Evolutionary conservation across 2,329 filamentous ascomycete genomes (phyloP).

Genomic region (Botrytis tulipae): DNA sequence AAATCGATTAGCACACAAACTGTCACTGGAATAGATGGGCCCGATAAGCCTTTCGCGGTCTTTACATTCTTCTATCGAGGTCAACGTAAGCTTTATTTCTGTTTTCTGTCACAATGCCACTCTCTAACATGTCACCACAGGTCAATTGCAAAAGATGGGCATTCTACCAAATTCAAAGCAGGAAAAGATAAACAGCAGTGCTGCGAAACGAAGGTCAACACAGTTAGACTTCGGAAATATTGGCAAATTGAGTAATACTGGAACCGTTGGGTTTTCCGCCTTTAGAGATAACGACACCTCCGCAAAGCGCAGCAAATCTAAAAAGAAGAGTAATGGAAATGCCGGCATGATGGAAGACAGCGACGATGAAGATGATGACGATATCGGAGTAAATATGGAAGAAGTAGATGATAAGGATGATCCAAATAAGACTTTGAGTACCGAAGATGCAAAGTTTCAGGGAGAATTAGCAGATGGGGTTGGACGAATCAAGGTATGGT

Average conservation of each 20-base stretch:
- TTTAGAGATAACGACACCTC: constrained; percentile 72
- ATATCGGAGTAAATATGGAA: constrained; percentile 65
- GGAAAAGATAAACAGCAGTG: constrained; percentile 57
- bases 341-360: constrained; percentile 62
- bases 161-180: constrained; percentile 68
- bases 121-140: constrained; percentile 46
- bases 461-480: constrained; percentile 79
- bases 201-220: constrained; percentile 74
- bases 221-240: constrained; percentile 84
- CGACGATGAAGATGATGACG: constrained; percentile 73
- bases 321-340: constrained; percentile 63
- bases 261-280: constrained; percentile 84
- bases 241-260: constrained; percentile 79
- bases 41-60: constrained; percentile 91
- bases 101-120: background rate
- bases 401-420: constrained; percentile 62
- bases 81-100: constrained; percentile 66
- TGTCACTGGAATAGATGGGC: constrained; percentile 95
- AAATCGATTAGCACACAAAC: constrained; percentile 99
- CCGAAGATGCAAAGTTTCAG: constrained; percentile 69
- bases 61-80: constrained; percentile 99
- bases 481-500: constrained; percentile 72
- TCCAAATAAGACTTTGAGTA: constrained; percentile 51
- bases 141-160: constrained; percentile 95
- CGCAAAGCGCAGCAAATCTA: constrained; percentile 55